phyloP scores from a whole-genome alignment of 2,329 filamentous ascomycete genomes.

The Drechslerella stenobrocha region DNA sequence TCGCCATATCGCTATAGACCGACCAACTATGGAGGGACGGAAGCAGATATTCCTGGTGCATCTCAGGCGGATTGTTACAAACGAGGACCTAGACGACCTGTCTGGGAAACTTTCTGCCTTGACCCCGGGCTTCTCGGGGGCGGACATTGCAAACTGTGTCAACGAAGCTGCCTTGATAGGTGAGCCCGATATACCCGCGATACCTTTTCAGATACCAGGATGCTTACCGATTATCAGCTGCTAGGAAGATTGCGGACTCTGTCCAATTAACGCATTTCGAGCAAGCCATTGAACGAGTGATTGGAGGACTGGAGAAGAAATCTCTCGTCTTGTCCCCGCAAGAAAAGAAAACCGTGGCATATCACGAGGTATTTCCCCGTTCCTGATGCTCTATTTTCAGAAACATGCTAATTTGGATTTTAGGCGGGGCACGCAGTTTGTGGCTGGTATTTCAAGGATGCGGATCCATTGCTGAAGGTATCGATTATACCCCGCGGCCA shows the following conservation, averaged over 20 bases:
- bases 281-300: conserved; percentile 93
- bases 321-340: conserved; percentile 88
- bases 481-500: conserved; percentile 97
- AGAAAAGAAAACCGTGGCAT: conserved; percentile 94
- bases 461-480: conserved; percentile 96
- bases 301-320: conserved; percentile 96
- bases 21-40: conserved; percentile 93
- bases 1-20: conserved; percentile 91
- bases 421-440: conserved; percentile 92
- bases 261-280: conserved; percentile 93
- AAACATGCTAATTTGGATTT: not conserved
- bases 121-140: conserved; percentile 94
- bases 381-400: not conserved
- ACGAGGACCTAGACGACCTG: conserved; percentile 83
- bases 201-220: not conserved
- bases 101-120: conserved; percentile 86
- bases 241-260: conserved; percentile 74
- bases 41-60: conserved; percentile 97
- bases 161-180: conserved; percentile 96
- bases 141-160: conserved; percentile 97
- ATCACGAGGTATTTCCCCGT: conserved; percentile 69
- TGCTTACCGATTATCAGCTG: conserved; percentile 66
- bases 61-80: conserved; percentile 88
- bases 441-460: conserved; percentile 94
- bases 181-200: conserved; percentile 58